These are phyloP conservation scores for Aspergillus incahuasiensis DNA, from an alignment of 495 filamentous ascomycete genomes.

Conservation along the genomic window DNA sequence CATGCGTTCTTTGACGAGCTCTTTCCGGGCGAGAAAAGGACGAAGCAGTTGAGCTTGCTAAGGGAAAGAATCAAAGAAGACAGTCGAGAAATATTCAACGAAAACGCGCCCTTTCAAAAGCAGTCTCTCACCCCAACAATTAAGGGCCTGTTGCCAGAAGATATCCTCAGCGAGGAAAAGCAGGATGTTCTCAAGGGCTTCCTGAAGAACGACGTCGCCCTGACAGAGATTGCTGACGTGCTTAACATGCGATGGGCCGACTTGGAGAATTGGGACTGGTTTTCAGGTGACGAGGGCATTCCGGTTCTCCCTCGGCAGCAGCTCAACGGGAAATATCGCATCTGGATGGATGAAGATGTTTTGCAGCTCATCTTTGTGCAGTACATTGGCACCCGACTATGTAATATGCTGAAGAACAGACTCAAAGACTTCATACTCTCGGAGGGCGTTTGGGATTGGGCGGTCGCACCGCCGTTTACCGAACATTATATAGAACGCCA, in stretches of 20 bases:
- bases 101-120: slow-evolving; percentile 33
- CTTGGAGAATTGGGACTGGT: slow-evolving; percentile 53
- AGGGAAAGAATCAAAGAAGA: slow-evolving; percentile 1
- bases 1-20: slow-evolving; percentile 40
- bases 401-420: slow-evolving; percentile 43
- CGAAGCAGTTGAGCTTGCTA: slow-evolving; percentile 27
- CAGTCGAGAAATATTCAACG: slow-evolving; percentile 12
- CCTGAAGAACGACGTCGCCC: slow-evolving; percentile 40
- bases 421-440: slow-evolving; percentile 39
- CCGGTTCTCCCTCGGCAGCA: slow-evolving; percentile 46
- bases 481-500: slow-evolving; percentile 20
- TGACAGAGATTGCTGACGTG: slow-evolving; percentile 54
- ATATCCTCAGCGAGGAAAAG: slow-evolving; percentile 54
- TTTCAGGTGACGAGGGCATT: slow-evolving; percentile 37
- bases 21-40: slow-evolving; percentile 30
- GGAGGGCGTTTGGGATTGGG: slow-evolving; percentile 41
- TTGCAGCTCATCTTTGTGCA: slow-evolving; percentile 59
- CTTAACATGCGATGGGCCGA: slow-evolving; percentile 55
- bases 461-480: slow-evolving; percentile 17
- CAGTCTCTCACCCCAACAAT: slow-evolving; percentile 37
- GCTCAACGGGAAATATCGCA: slow-evolving; percentile 48
- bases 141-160: slow-evolving; percentile 44
- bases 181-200: slow-evolving; percentile 49
- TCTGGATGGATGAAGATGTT: slow-evolving; percentile 58
- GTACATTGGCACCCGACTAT: slow-evolving; percentile 53